A percentile compares a stretch with the other conserved stretches of the same genome.
These are phyloP conservation scores for Astrothelium macrocarpum DNA, from an alignment of 495 filamentous ascomycete genomes.

Conservation along the genomic window DNA sequence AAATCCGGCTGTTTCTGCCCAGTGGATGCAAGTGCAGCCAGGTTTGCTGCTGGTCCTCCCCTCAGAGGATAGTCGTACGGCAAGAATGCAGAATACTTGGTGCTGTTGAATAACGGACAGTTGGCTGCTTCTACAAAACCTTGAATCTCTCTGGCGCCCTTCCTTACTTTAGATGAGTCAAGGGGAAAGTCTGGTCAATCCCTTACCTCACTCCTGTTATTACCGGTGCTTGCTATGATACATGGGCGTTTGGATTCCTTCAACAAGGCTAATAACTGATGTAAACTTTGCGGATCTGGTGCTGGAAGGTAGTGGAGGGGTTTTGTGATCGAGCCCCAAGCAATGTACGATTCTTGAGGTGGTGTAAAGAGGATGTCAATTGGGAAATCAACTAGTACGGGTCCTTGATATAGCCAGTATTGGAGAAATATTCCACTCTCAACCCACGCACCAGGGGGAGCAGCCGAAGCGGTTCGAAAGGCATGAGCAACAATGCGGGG, in stretches of 20 bases:
- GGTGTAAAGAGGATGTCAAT: slow-evolving; percentile 25
- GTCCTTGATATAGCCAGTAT: slow-evolving; percentile 3
- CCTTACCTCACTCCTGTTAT: background rate
- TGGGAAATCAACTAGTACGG: slow-evolving; percentile 23
- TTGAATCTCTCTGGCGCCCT: slow-evolving; percentile 15
- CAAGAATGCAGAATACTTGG: slow-evolving; percentile 17
- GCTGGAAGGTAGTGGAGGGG: slow-evolving; percentile 13
- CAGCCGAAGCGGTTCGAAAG: slow-evolving; percentile 15
- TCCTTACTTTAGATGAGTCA: background rate
- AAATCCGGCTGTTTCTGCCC: slow-evolving; percentile 17
- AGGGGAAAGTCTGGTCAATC: background rate
- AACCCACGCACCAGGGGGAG: slow-evolving; percentile 7
- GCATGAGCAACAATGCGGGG: slow-evolving; percentile 19
- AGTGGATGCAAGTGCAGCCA: slow-evolving; percentile 13
- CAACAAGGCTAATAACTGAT: slow-evolving; percentile 11
- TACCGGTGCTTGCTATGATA: slow-evolving; percentile 22
- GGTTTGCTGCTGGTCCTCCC: slow-evolving; percentile 11
- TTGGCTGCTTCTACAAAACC: slow-evolving; percentile 15
- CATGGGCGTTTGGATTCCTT: slow-evolving; percentile 16
- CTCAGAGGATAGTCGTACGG: slow-evolving; percentile 16
- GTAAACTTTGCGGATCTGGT: slow-evolving; percentile 17
- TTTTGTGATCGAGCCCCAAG: slow-evolving; percentile 18
- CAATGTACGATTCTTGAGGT: slow-evolving; percentile 10
- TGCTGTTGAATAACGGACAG: slow-evolving; percentile 22
- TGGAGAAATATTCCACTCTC: background rate